Conservation (phyloP, 2,329 filamentous ascomycete genomes). For the Chaetomium strumarium region DNA sequence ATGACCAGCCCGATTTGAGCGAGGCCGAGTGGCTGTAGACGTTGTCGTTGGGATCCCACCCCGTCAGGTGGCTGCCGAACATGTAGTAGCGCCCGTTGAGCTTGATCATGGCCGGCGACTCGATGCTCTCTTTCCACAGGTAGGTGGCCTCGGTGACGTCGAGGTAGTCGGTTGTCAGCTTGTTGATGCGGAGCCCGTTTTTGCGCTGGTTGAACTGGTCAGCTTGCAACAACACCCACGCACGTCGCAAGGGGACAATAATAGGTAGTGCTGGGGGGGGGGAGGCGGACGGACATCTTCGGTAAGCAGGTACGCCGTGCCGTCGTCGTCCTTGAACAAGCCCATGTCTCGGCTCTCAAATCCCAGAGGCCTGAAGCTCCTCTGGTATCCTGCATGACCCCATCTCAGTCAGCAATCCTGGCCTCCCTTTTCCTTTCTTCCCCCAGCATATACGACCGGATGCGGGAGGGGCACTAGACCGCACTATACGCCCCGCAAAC, state of each 20-base stretch:
- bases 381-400: not conserved
- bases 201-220: slow-evolving; percentile 35
- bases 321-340: slow-evolving; percentile 57
- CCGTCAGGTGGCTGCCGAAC: slow-evolving; percentile 53
- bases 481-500: slow-evolving; percentile 46
- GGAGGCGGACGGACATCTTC: slow-evolving; percentile 46
- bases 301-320: slow-evolving; percentile 54
- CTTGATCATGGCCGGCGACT: slow-evolving; percentile 60
- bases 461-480: not conserved
- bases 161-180: slow-evolving; percentile 52
- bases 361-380: slow-evolving; percentile 20
- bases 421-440: not conserved
- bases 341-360: slow-evolving; percentile 52
- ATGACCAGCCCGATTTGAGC: slow-evolving; percentile 51
- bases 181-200: slow-evolving; percentile 53
- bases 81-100: slow-evolving; percentile 56
- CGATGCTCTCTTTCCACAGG: slow-evolving; percentile 49
- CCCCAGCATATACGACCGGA: not conserved
- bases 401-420: not conserved
- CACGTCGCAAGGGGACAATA: not conserved
- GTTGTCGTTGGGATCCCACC: slow-evolving; percentile 60
- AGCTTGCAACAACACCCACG: not conserved
- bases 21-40: slow-evolving; percentile 21
- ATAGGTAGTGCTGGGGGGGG: not conserved
- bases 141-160: slow-evolving; percentile 44